phyloP scores from a whole-genome alignment of 495 filamentous ascomycete species.

The Xylaria intraflava region DNA sequence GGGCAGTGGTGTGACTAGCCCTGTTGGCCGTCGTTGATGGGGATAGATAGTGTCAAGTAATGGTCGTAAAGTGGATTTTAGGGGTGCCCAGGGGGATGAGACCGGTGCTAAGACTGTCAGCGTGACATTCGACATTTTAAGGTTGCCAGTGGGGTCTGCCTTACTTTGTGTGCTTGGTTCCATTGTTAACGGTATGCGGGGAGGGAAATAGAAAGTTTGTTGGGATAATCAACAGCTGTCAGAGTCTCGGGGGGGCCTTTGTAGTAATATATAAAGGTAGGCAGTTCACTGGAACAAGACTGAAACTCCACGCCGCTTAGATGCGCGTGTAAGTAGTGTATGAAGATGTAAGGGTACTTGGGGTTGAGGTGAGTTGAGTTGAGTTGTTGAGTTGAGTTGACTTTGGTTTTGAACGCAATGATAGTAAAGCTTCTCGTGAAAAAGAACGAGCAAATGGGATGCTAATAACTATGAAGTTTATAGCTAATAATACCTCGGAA shows the following conservation, averaged over 20 bases:
- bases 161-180: constrained; percentile 3
- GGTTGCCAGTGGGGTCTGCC: neutral
- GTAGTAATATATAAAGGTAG: too few relatives aligned
- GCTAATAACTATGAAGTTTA: constrained; percentile 4
- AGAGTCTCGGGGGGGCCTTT: neutral
- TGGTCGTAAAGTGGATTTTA: constrained; percentile 7
- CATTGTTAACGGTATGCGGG: neutral
- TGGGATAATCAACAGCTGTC: neutral
- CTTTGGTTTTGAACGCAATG: neutral
- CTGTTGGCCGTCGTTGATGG: constrained; percentile 9
- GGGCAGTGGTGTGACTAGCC: constrained; percentile 2
- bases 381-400: neutral
- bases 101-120: constrained; percentile 4
- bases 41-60: constrained; percentile 9
- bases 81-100: constrained; percentile 9
- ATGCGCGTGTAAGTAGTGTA: neutral
- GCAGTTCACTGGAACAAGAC: neutral
- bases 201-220: neutral
- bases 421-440: neutral
- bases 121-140: neutral
- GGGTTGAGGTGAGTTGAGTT: neutral
- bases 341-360: neutral
- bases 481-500: constrained; percentile 5
- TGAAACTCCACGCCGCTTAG: neutral
- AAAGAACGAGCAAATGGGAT: constrained; percentile 1